Base-by-base conservation (phyloP, 148 eudicot species). In the Arbutus unedo region DNA sequence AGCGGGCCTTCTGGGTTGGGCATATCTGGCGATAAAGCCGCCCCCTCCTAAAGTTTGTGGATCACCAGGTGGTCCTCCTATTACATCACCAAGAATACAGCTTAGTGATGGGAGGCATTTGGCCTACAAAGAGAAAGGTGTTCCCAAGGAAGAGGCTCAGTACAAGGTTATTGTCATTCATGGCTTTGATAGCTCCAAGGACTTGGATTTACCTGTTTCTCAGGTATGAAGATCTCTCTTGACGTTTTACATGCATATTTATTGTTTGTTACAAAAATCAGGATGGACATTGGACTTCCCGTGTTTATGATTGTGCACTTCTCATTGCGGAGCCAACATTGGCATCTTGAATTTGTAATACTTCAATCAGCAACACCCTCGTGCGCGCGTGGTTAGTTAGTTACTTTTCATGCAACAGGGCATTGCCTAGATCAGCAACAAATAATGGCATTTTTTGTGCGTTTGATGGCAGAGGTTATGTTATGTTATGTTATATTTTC, bases 21-120 rank as follows among this genome's bases (percentile, higher is more conserved):
- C 82, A 49, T 92, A 91, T 88, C 75, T 82, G 71, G 85, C 90
- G 45, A 57, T 87, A 77, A 86, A 85, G 78, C 92, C 95, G 60
- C 87, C 90, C 79, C 88, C 91, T 80, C 89, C 94, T 13, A 92
- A 84, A 84, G 53, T 87, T 62, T 91, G 92, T 83, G 96, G 91
- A 57, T 87, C 91, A 5, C 93, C 89, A 18, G 91, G 92, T 77
- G 94, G 94, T 75, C 92, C 94, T 76, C 94, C 90, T 31, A 85
- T 91, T 77, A 88, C 91, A 79, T 93, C 97, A 48, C 90, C 91
- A 2, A 81, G 95, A 86, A 84, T 93, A 83, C 88, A 88, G 84
- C 97, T 92, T 59, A 71, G 76, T 25, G 97, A 93, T 79, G 95
- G 97, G 45, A 91, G 97, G 85, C 84, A 92, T 88, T 89, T 93